Evolutionary conservation across 169 alveolate species (phyloP).

Genomic region (Eimeria nieschulzi): DNA sequence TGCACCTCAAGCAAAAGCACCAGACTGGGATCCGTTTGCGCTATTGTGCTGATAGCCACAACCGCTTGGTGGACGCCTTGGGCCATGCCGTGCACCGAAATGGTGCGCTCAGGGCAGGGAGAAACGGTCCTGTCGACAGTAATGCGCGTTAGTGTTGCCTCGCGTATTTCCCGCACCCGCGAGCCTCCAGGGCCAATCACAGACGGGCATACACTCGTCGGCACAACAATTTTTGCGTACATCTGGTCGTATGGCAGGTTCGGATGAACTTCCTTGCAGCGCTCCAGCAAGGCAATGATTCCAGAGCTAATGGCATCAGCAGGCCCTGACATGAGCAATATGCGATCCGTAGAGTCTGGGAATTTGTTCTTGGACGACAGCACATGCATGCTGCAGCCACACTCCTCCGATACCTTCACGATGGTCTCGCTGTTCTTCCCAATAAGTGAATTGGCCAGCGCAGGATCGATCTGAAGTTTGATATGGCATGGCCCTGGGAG

Average conservation of each 20-base stretch:
- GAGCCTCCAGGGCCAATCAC: constrained; percentile 60
- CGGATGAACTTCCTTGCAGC: constrained; percentile 72
- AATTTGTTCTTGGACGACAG: constrained; percentile 48
- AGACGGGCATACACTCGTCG: constrained; percentile 46
- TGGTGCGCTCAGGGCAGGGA: constrained; percentile 40
- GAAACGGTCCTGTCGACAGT: constrained; percentile 21
- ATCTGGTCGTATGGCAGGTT: constrained; percentile 69
- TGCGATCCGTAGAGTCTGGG: constrained; percentile 37
- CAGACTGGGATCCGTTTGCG: constrained; percentile 58
- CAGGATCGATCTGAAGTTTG: constrained; percentile 53
- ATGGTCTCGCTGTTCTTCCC: constrained; percentile 52
- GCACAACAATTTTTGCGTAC: constrained; percentile 63
- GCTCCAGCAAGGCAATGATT: constrained; percentile 40
- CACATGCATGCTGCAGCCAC: constrained; percentile 64
- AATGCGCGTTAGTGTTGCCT: constrained; percentile 62
- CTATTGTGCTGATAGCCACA: constrained; percentile 55
- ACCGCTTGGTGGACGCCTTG: constrained; percentile 70
- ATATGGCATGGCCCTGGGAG: constrained; percentile 63
- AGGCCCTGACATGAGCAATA: constrained; percentile 50
- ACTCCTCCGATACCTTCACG: constrained; percentile 17
- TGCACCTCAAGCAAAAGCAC: constrained; percentile 48
- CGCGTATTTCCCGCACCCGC: constrained; percentile 47
- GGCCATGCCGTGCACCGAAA: constrained; percentile 62
- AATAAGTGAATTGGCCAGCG: constrained; percentile 62
- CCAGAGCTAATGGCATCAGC: constrained; percentile 59